Evolutionary conservation across 2,329 filamentous ascomycete genomes (phyloP).

Genomic region (Teratosphaeria pseudoeucalypti): DNA sequence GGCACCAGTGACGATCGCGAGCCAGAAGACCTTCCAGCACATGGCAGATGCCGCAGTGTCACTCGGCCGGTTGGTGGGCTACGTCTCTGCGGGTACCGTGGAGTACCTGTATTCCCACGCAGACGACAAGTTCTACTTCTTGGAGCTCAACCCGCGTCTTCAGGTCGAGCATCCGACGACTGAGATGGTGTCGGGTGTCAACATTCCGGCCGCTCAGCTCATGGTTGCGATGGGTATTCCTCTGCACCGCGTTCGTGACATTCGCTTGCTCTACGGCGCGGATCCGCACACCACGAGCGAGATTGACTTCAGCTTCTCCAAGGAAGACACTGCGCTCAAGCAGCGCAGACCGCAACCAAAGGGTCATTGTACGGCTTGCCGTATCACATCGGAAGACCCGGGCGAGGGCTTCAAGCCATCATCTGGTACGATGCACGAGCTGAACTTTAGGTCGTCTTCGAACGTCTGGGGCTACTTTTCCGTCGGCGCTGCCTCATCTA

Average conservation of each 20-base stretch:
- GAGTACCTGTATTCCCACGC: constrained; percentile 98
- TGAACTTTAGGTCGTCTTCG: constrained; percentile 97
- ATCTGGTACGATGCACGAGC: constrained; percentile 95
- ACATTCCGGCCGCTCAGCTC: constrained; percentile 90
- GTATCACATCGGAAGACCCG: constrained; percentile 97
- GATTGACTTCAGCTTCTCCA: constrained; percentile 95
- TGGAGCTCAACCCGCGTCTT: constrained; percentile 96
- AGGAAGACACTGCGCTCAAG: constrained; percentile 67
- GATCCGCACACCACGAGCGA: constrained; percentile 77
- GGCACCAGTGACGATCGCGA: constrained; percentile 93
- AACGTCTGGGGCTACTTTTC: constrained; percentile 99
- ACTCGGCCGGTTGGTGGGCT: constrained; percentile 85
- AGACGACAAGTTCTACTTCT: constrained; percentile 98
- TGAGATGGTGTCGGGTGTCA: constrained; percentile 98
- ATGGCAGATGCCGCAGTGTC: constrained; percentile 97
- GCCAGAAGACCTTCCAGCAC: constrained; percentile 74
- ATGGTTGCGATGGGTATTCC: constrained; percentile 99
- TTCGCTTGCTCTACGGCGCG: constrained; percentile 88
- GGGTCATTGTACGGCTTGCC: constrained; percentile 94
- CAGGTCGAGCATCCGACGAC: constrained; percentile 99
- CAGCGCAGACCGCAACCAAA: constrained; percentile 88
- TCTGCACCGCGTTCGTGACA: constrained; percentile 89
- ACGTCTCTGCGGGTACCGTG: constrained; percentile 96
- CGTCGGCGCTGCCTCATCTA: constrained; percentile 88
- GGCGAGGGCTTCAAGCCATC: constrained; percentile 99